These are phyloP conservation scores for Suzukiozyma palmioleophila DNA, from an alignment of 1,139 yeast species.

Conservation along the genomic window DNA sequence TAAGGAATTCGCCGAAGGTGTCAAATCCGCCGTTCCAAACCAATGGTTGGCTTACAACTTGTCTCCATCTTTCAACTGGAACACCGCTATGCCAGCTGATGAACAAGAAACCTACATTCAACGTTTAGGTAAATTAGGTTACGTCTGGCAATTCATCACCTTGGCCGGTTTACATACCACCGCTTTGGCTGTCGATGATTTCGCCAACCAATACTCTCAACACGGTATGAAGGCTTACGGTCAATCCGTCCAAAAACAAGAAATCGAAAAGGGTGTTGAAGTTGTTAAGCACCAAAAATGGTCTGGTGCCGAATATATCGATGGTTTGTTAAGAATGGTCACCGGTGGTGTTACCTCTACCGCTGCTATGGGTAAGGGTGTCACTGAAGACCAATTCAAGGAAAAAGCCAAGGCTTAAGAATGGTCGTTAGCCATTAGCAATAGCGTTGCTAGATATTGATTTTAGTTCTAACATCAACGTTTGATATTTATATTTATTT, in stretches of 20 bases:
- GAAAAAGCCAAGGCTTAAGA: conserved; percentile 19
- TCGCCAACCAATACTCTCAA: conserved; percentile 72
- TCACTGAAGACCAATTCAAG: conserved; percentile 94
- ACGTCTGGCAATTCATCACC: conserved; percentile 97
- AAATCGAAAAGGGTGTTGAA: conserved; percentile 86
- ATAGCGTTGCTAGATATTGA: not conserved
- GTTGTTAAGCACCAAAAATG: conserved; percentile 98
- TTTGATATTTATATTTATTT: conserved; percentile 2
- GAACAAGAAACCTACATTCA: conserved; percentile 90
- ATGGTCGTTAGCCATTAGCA: not conserved
- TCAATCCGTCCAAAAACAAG: conserved; percentile 78
- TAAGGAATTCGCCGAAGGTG: conserved; percentile 90
- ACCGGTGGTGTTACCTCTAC: conserved; percentile 95
- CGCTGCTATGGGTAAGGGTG: conserved; percentile 99
- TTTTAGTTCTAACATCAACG: not conserved
- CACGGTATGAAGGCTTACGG: conserved; percentile 97
- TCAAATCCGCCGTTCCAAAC: conserved; percentile 72
- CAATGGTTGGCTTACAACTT: conserved; percentile 96
- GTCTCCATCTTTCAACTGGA: conserved; percentile 98
- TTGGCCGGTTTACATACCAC: conserved; percentile 97
- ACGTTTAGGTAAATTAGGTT: conserved; percentile 86
- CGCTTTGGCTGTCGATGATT: conserved; percentile 86
- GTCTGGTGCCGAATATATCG: conserved; percentile 99
- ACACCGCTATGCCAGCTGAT: conserved; percentile 79
- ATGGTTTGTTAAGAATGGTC: conserved; percentile 81